Evolutionary conservation across 176 grass and related monocot genomes (phyloP), one percentile per base, ranked within the genome.

Genomic region (Rhynchospora breviuscula): DNA sequence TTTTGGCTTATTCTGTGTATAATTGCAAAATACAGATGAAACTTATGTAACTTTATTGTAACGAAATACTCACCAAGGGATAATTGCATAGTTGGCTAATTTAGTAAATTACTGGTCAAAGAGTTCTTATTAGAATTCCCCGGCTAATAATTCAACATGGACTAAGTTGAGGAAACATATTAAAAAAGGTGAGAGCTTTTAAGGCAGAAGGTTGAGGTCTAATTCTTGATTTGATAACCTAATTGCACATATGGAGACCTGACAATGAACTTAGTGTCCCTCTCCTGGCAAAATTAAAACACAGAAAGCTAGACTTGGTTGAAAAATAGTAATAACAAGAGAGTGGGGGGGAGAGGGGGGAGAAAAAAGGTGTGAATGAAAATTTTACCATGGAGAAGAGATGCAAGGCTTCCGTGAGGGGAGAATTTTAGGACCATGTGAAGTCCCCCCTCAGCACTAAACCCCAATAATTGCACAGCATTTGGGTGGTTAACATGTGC

Each of bases 401-500:
- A 96, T 67, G 93, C 93, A 59, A 99, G 86, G 87, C 97, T 99
- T 88, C 97, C 97, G 79, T 99, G 91, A 79, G 91, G 93, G 17
- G 97, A 96, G 81, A 92, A 99, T 49, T 92, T 93, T 51, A 99
- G 88, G 87, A 99, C 85, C 83, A 99, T 85, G 81, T 96, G 97
- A 84, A 95, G 83, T 10, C 93, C 97, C 2, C 84, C 88, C 85
- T 99, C 97, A 40, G 93, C 93, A 59, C 90, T 93, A 86, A 99
- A 99, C 60, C 97, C 97, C 88, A 99, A 72, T 17, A 99, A 91
- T 71, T 99, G 97, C 17, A 93, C 97, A n/a, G 97, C 93, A 25
- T 99, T 96, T 82, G 89, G 88, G 67, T 99, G 97, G 82, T 95
- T 95, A 10, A 99, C 97, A 85, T 99, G 97, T n/a, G 97, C 93